phyloP scores from a whole-genome alignment of 768 basidiomycete species.

The Rhizopogon salebrosus region DNA sequence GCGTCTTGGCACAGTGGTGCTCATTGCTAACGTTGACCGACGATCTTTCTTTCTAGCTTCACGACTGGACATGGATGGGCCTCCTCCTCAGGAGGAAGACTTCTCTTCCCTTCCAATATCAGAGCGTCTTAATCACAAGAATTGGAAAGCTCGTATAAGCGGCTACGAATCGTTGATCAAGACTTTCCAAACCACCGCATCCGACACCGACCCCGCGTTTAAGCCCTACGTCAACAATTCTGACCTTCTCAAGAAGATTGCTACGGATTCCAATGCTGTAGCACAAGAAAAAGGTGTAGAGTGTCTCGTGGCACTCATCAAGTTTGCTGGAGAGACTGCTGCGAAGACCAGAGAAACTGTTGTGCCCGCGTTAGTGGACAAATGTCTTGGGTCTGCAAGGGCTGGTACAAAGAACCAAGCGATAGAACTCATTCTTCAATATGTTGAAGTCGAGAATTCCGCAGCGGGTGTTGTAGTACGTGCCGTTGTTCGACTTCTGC shows the following conservation, averaged over 20 bases:
- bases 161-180: conserved; percentile 87
- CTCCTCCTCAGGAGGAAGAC: conserved; percentile 90
- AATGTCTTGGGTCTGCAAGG: conserved; percentile 87
- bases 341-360: conserved; percentile 77
- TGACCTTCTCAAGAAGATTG: conserved; percentile 81
- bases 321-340: conserved; percentile 86
- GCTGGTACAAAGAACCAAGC: conserved; percentile 88
- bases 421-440: conserved; percentile 80
- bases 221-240: conserved; percentile 78
- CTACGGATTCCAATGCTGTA: conserved; percentile 88
- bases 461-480: conserved; percentile 86
- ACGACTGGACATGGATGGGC: conserved; percentile 69
- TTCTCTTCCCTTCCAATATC: conserved; percentile 73
- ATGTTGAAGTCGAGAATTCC: conserved; percentile 89
- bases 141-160: conserved; percentile 97
- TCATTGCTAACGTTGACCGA: neutral
- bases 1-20: conserved; percentile 1
- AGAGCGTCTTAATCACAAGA: conserved; percentile 88
- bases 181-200: conserved; percentile 82
- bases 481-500: conserved; percentile 29
- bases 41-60: neutral
- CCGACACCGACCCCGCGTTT: conserved; percentile 93
- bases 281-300: conserved; percentile 98
- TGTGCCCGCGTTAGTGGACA: conserved; percentile 91
- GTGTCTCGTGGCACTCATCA: conserved; percentile 78